Evolutionary conservation across 163 green algal genomes (phyloP), one percentile per base, ranked within the genome.

Genomic region (Scenedesmus sp.): DNA sequence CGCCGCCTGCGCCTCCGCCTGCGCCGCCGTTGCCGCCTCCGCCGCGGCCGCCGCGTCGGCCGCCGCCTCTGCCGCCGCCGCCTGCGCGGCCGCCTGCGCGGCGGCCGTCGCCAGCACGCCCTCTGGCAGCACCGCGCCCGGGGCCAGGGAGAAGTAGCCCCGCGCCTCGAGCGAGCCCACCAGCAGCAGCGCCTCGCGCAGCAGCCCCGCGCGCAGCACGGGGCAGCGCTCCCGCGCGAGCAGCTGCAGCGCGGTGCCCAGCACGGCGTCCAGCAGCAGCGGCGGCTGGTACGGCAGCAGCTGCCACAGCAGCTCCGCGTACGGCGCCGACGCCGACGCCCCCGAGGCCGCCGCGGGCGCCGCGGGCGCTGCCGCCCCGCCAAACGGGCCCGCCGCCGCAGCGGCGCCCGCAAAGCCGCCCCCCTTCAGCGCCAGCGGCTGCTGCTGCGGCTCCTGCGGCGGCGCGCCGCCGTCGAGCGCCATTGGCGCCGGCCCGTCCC

Each of bases 111-210:
- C 39, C 31, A 44, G 26, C 28, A 62, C 26, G 26, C 29, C 26
- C 29, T 56, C 67, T n/a, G 67, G 51, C 36, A 77, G 54, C 24
- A 67, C 3, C 15, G 69, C 69, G 31, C n/a, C 10, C 5, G 60
- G 72, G 26, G 54, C 36, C 2, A 80, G 60, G 20, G 22, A 11
- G 20, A 45, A 36, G 1, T 33, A 33, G 14, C 69, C 69, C 53
- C 72, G 57, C 58, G 50, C 44, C 60, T 80, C 72, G n/a, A 80
- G 51, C 60, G 48, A 31, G 31, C 44, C 72, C 13, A 80, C 26
- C 44, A 80, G 42, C 72, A 80, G 60, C 72, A 80, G 33, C 13
- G 72, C n/a, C 4, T 53, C 72, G 17, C 60, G 58, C 22, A 71
- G 29, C 20, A 80, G 48, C 0, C 22, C 28, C 42, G 39, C 33